Evolutionary conservation across 176 grass and related monocot species (phyloP).

Genomic region (Paspalum notatum): DNA sequence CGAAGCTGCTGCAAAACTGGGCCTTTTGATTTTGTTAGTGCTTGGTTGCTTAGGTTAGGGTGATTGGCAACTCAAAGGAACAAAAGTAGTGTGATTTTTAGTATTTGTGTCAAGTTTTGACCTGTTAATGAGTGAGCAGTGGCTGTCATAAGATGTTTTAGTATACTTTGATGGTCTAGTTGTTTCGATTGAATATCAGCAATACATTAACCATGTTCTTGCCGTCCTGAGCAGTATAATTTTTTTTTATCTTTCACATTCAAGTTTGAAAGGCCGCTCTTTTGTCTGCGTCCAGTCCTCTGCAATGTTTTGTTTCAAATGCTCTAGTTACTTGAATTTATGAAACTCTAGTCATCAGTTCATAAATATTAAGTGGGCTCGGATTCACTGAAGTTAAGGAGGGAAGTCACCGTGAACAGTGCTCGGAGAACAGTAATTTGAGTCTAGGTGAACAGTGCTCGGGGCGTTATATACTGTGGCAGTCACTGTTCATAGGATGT

Average conservation of each 20-base stretch:
- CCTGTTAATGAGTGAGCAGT: neutral
- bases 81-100: neutral
- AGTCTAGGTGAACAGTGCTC: too few relatives aligned
- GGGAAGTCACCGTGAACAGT: too few relatives aligned
- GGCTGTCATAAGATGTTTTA: neutral
- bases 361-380: too few relatives aligned
- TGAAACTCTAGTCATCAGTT: neutral
- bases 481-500: too few relatives aligned
- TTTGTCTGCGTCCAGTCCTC: neutral
- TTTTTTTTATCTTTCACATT: neutral
- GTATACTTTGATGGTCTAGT: neutral
- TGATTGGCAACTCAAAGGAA: too few relatives aligned
- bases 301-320: neutral
- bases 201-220: neutral
- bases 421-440: too few relatives aligned
- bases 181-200: neutral
- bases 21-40: neutral
- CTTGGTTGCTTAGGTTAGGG: neutral
- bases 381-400: too few relatives aligned
- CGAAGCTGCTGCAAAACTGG: neutral
- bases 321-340: neutral
- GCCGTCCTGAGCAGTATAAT: neutral
- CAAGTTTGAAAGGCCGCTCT: neutral
- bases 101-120: conserved; percentile 4
- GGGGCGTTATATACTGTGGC: too few relatives aligned